These are phyloP conservation scores for Cyclotella baltica DNA, from an alignment of 108 stramenopile genomes.

Conservation along the genomic window DNA sequence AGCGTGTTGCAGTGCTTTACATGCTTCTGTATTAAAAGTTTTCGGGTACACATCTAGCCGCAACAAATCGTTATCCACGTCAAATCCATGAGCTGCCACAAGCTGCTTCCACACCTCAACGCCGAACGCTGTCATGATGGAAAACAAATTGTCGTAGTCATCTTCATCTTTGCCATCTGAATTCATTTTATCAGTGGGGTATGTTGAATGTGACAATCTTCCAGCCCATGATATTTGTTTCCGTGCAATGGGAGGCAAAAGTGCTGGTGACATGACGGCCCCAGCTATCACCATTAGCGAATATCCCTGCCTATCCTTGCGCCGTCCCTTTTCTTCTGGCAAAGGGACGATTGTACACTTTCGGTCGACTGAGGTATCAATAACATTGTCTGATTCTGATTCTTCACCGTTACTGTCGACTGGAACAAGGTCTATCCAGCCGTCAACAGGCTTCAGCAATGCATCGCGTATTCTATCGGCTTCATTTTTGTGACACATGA, in stretches of 20 bases:
- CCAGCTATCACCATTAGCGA: constrained; percentile 24
- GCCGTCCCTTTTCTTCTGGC: constrained; percentile 37
- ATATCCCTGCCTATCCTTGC: constrained; percentile 42
- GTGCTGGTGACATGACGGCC: constrained; percentile 31
- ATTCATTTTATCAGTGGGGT: not conserved
- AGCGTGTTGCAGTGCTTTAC: constrained; percentile 16
- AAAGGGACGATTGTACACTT: constrained; percentile 35
- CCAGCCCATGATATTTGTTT: constrained; percentile 65
- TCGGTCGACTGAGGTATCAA: not conserved
- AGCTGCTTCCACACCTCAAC: constrained; percentile 33
- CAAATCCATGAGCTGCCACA: constrained; percentile 12
- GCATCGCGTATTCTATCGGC: constrained; percentile 42
- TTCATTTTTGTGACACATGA: constrained; percentile 52
- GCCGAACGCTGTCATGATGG: constrained; percentile 14
- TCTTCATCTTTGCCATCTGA: constrained; percentile 15
- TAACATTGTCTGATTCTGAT: not conserved
- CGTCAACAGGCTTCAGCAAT: constrained; percentile 21
- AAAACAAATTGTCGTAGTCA: constrained; percentile 1
- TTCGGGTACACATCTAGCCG: constrained; percentile 50
- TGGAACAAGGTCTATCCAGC: constrained; percentile 26
- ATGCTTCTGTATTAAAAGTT: constrained; percentile 35
- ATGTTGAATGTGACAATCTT: constrained; percentile 41
- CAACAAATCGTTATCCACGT: constrained; percentile 22
- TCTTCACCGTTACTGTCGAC: not conserved
- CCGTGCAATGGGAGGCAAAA: constrained; percentile 56